Conservation (phyloP, 78 protist species). For the Bodo saltans region DNA sequence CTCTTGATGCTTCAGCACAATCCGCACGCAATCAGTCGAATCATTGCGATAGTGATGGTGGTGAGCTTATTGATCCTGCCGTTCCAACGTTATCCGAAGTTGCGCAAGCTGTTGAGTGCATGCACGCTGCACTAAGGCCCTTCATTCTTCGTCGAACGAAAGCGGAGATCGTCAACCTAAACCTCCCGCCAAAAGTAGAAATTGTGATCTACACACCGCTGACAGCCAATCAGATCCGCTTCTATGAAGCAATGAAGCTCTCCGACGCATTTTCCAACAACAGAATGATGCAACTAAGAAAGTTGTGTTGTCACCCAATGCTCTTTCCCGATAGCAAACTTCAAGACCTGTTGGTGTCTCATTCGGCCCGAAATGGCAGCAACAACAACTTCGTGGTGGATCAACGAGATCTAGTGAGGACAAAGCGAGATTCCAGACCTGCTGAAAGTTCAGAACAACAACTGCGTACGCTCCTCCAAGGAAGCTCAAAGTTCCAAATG, state of each 20-base stretch:
- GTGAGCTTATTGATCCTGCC: not conserved
- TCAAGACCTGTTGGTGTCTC: too few relatives aligned
- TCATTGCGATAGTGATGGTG: not conserved
- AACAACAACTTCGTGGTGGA: not conserved
- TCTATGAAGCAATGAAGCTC: not conserved
- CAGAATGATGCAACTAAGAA: not conserved
- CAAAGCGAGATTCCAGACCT: not conserved
- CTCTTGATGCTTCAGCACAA: constrained; percentile 66
- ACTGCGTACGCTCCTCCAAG: constrained; percentile 24
- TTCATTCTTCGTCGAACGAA: constrained; percentile 43
- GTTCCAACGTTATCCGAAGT: not conserved
- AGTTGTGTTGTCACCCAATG: not conserved
- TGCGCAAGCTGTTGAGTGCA: not conserved
- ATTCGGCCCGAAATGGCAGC: constrained; percentile 39
- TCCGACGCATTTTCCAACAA: not conserved
- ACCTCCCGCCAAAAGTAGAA: not conserved
- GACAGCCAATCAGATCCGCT: not conserved
- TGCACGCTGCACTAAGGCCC: constrained; percentile 20
- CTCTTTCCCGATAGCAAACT: not conserved
- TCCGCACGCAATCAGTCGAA: constrained; percentile 38
- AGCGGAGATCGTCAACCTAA: not conserved
- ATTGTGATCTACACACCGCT: not conserved
- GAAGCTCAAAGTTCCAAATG: constrained; percentile 74
- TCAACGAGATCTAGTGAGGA: not conserved
- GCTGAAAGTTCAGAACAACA: not conserved